Evolutionary conservation across 352 stramenopile species (phyloP), one percentile per base, ranked within the genome.

Genomic region (Pythium dissimile): DNA sequence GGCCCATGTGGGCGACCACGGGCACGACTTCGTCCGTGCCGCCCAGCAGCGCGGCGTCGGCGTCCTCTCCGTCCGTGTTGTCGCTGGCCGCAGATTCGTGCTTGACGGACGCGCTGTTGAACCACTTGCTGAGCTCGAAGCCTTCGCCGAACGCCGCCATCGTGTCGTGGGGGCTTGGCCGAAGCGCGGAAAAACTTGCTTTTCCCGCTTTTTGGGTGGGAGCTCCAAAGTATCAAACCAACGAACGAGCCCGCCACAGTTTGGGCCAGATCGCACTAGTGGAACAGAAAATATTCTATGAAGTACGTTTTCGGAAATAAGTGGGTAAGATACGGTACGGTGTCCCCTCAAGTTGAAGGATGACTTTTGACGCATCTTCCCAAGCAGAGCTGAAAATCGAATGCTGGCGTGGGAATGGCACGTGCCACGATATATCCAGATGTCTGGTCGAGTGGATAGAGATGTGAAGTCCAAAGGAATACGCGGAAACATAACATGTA

Each of bases 71-170:
- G 18, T 77, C 70, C 11, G 66, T 88, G 39, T 71, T 65, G 61
- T 84, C 41, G 66, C 73, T 48, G 55, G 63, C 45, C 57, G 75
- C 46, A 23, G 59, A 46, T 26, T 61, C 58, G 24, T 52, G 42
- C 39, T 39, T 46, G 11, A 42, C 47, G 13, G 24, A n/a, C 35
- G 59, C 39, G 39, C 41, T 53, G 54, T 92, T 92, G 62, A 89
- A 92, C 83, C 83, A 92, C 73, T 84, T 79, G 66, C 80, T 89
- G 31, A 92, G 72, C 72, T 89, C 73, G 49, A 92, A 92, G 41
- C 75, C 68, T 37, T 87, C 76, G 44, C 71, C 73, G 42, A 86
- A 65, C 23, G 51, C 61, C 55, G 69, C 44, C 67, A 72, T 72
- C n/a, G 41, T 35, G 37, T 39, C 24, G 6, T 59, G n/a, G n/a